These are phyloP conservation scores for Thraustotheca clavata DNA, from an alignment of 352 stramenopile species.

Conservation along the genomic window DNA sequence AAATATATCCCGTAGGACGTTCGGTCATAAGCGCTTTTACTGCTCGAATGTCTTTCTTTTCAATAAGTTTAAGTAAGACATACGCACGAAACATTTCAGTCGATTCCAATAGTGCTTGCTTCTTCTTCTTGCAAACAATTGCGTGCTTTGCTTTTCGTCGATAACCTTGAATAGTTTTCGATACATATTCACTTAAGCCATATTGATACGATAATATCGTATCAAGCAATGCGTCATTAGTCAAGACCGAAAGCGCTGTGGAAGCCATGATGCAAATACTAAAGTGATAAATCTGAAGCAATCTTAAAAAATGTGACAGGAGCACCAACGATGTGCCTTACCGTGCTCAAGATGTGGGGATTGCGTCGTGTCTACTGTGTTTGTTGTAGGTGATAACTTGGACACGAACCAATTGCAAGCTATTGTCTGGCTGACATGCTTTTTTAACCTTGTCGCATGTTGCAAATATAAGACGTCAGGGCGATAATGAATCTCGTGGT, in stretches of 20 bases:
- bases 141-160: constrained; percentile 1
- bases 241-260: neutral
- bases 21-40: constrained; percentile 1
- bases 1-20: neutral
- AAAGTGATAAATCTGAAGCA: neutral
- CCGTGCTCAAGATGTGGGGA: neutral
- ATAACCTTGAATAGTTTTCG: neutral
- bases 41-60: neutral
- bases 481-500: neutral
- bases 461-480: neutral
- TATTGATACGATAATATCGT: neutral
- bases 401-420: too few relatives aligned
- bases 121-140: constrained; percentile 3
- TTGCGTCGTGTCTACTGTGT: constrained; percentile 2
- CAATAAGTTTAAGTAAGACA: neutral
- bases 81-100: constrained; percentile 2
- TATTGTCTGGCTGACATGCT: too few relatives aligned
- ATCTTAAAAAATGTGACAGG: neutral
- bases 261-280: neutral
- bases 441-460: neutral
- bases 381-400: neutral
- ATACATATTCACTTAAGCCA: neutral
- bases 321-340: neutral
- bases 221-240: neutral
- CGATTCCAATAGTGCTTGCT: neutral